A percentile compares a stretch with the other conserved stretches of the same genome.
Evolutionary conservation across 495 filamentous ascomycete species (phyloP).

Genomic region (Penicillium egyptiacum): DNA sequence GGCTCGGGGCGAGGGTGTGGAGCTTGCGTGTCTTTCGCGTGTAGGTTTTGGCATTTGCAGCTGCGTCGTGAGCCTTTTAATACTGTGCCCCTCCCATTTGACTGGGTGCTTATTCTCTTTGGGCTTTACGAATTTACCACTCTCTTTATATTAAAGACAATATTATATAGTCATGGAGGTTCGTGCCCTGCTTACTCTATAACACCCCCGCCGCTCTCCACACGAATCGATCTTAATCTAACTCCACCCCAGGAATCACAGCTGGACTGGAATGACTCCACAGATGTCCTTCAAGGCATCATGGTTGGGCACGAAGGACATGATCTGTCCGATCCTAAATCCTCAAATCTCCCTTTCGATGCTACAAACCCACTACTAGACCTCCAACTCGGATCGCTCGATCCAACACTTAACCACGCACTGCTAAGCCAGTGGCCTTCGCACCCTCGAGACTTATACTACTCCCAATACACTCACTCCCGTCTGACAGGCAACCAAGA

Average conservation of each 20-base stretch:
- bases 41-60: conserved; percentile 20
- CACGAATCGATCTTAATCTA: background rate
- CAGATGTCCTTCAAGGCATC: conserved; percentile 42
- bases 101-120: background rate
- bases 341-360: conserved; percentile 28
- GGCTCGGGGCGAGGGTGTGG: conserved; percentile 29
- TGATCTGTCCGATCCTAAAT: conserved; percentile 15
- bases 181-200: conserved; percentile 5
- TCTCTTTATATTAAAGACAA: background rate
- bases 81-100: conserved; percentile 8
- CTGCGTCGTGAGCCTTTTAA: conserved; percentile 11
- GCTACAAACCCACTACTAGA: conserved; percentile 32
- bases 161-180: conserved; percentile 23
- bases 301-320: conserved; percentile 23
- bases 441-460: conserved; percentile 24
- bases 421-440: conserved; percentile 30
- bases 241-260: conserved; percentile 15
- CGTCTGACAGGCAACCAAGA: conserved; percentile 34
- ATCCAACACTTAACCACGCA: conserved; percentile 18
- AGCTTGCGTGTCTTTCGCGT: conserved; percentile 20
- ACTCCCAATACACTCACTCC: conserved; percentile 25
- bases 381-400: conserved; percentile 27
- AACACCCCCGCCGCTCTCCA: background rate
- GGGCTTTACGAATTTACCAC: background rate
- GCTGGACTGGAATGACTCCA: conserved; percentile 31